Percentiles rank a stretch among this genome's conserved stretches.
These are phyloP conservation scores for Ogataea wickerhamii DNA, from an alignment of 805 yeast species.

Conservation along the genomic window DNA sequence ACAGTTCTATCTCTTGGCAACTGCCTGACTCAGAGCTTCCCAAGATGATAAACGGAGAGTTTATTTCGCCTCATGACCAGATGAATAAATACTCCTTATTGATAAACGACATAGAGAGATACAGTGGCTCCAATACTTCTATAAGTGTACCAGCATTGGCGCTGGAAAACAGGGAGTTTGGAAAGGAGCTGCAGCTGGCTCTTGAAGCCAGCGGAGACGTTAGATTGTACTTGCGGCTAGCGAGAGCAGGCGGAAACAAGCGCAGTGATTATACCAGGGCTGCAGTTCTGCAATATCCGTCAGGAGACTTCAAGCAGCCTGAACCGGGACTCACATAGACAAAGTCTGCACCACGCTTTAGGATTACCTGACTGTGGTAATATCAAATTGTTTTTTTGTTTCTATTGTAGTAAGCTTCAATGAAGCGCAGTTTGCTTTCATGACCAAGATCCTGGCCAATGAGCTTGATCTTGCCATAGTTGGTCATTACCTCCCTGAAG, in stretches of 20 bases:
- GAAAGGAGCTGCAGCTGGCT: slow-evolving; percentile 31
- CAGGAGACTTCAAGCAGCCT: slow-evolving; percentile 40
- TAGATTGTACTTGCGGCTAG: slow-evolving; percentile 53
- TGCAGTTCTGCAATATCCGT: slow-evolving; percentile 56
- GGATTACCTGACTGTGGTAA: too few species aligned
- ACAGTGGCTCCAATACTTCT: slow-evolving; percentile 49
- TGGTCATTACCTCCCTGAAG: slow-evolving; percentile 31
- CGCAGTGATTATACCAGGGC: slow-evolving; percentile 67
- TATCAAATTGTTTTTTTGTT: too few species aligned
- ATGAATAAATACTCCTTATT: slow-evolving; percentile 59
- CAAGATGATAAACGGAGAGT: slow-evolving; percentile 24
- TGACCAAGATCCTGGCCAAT: slow-evolving; percentile 44
- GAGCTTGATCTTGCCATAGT: slow-evolving; percentile 46
- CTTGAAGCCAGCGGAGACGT: slow-evolving; percentile 31
- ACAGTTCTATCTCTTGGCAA: slow-evolving; percentile 39
- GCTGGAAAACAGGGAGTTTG: slow-evolving; percentile 27
- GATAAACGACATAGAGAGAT: slow-evolving; percentile 76
- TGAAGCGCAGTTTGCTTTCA: slow-evolving; percentile 43
- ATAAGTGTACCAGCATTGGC: slow-evolving; percentile 41
- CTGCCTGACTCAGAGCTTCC: slow-evolving; percentile 15
- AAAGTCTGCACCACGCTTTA: too few species aligned
- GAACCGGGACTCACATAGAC: slow-evolving; percentile 14
- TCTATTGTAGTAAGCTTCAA: slow-evolving; percentile 17
- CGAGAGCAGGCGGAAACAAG: slow-evolving; percentile 31
- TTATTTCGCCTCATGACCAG: slow-evolving; percentile 25